Base-by-base conservation (phyloP, 2,329 filamentous ascomycete species). In the Hypoxylon sp. region DNA sequence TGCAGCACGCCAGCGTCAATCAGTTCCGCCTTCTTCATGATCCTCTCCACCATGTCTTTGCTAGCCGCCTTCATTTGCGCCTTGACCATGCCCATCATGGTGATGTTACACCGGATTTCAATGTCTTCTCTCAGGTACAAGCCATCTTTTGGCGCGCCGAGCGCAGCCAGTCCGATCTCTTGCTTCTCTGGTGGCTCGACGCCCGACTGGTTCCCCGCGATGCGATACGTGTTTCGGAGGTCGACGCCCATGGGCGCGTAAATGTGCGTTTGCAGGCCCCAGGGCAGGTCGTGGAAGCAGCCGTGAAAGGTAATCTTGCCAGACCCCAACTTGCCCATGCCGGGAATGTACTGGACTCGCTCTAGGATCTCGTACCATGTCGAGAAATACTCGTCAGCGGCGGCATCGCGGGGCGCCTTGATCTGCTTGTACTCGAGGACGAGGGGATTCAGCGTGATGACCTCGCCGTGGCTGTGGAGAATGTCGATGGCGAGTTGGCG, bases 351-450 rank as follows among this genome's bases (percentile, higher is more conserved):
- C 70, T 89, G 87, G 58, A 90, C 87, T 67, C 86, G 82, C 78
- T 90, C 82, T 55, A 77, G 82, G 69, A 90, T 89, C 73, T 90
- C 86, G 72, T 90, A 90, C 88, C 88, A 90, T 24, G 87, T 88
- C 61, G 85, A 85, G 74, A 88, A 90, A 75, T 82, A 90, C 73
- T 90, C 88, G 73, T 90, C 88, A 64, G 85, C 77, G 53, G 85
- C 81, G 62, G 87, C 87, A 74, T 88, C 80, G 74, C 86, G 86
- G 23, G 88, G 88, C 1, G 88, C 86, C 49, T 85, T 78, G 70
- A 89, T 88, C 57, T 85, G 76, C 62, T 84, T 83, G 76, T 87
- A 82, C 31, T 78, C 77, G 57, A 88, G 81, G 23, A 90, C 87
- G 46, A 90, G 83, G 3, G 88, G 88, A 67, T 89, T 89, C 59